Evolutionary conservation across 2,329 filamentous ascomycete genomes (phyloP), one percentile per base, ranked within the genome.

Genomic region (Epichloe sp.): DNA sequence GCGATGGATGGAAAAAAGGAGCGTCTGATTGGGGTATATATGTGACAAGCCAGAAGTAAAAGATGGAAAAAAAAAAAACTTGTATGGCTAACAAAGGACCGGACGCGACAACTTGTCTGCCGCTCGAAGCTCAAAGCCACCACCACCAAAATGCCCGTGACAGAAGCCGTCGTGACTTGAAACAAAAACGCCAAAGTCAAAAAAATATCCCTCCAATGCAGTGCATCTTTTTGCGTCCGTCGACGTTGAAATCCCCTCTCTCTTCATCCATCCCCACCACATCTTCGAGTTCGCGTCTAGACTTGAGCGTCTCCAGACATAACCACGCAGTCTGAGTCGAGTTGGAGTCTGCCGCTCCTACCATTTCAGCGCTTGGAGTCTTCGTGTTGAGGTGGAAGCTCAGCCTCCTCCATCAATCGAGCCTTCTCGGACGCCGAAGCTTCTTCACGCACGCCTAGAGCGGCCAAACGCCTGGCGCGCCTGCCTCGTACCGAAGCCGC

Each of bases 401-500:
- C 58, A 42, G 52, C 50, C 44, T 63, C 59, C 44, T 68, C 64
- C 66, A 79, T 73, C 51, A 80, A 64, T 31, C 70, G 69, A 5
- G 68, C 61, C 68, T 79, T 79, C 63, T 79, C 77, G 21, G 76
- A 72, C 1, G 65, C 65, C 14, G 40, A 15, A 4, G 47, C 17
- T 15, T 50, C 44, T 5, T 51, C 49, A 17, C 19, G 14, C 2
- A 23, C 17, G 7, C 15, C 19, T 3, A 10, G 15, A 17, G 7
- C 19, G 23, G 15, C 15, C 5, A 19, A 10, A n/a, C 8, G 12
- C 3, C 35, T 53, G 2, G 45, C 51, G 17, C 55, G 44, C 37
- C 52, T 58, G 12, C 56, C 55, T 48, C 53, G 56, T 51, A 82
- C 62, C 54, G 73, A 66, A 55, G 78, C 76, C 71, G 79, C 79